Evolutionary conservation across 2,329 filamentous ascomycete species (phyloP), one percentile per base, ranked within the genome.

Genomic region (Endoconidiophora laricicola): DNA sequence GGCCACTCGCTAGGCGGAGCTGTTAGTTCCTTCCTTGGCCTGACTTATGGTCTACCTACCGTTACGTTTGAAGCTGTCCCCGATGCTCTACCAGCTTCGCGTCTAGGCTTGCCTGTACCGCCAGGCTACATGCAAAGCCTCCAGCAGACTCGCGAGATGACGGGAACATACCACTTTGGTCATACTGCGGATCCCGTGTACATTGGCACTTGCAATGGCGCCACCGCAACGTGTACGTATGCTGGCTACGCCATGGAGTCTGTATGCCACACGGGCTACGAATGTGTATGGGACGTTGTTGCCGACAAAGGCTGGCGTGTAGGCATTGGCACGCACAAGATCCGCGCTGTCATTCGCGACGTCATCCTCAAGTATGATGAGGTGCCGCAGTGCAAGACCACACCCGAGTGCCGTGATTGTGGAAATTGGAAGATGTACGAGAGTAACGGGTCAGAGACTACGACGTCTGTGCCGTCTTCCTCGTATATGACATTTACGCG

Each of bases 111-210:
- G 6, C 90, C 90, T 0, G 74, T 79, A 0, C 90, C 91, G 10
- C 90, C 90, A 0, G 85, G 84, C 22, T 72, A 81, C 43, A 74
- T 88, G 58, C 74, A 86, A 22, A 70, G 74, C 40, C 71, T 76
- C 29, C 81, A 86, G 26, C 86, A 93, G 59, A 72, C 75, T 37
- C 72, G 86, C 40, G 66, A 76, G 52, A 74, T 78, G 58, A 93
- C 86, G 0, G 88, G 86, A 10, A 73, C 83, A 0, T 93, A 79
- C 60, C 91, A 98, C 63, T 90, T 95, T 61, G 91, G 91, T 3
- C 88, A 96, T 60, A 96, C 87, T 0, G 91, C 91, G 0, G 91
- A 98, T 63, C 91, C 91, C 0, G 80, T 98, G 33, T 98, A 82
- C 60, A 88, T 95, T 68, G 91, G 91, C 29, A 85, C 81, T 0